phyloP scores from a whole-genome alignment of 2,329 filamentous ascomycete genomes.

The Alternaria dauci region DNA sequence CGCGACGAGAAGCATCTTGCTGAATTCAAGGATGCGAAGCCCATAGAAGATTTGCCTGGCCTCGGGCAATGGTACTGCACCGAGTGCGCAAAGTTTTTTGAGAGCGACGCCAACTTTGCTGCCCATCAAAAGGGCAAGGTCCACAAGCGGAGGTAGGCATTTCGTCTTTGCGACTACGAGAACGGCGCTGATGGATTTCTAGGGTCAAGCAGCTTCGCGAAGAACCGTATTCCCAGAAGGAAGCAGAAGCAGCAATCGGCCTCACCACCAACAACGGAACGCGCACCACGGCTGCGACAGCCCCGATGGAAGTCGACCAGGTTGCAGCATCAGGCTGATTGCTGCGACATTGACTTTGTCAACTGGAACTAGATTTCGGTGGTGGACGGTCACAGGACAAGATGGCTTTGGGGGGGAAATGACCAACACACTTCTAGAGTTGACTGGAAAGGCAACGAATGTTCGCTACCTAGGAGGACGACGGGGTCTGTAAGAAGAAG shows the following conservation, averaged over 20 bases:
- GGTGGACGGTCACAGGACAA: neutral
- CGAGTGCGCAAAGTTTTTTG: slow-evolving; percentile 97
- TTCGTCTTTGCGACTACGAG: neutral
- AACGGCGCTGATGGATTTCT: slow-evolving; percentile 21
- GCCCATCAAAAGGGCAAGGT: slow-evolving; percentile 86
- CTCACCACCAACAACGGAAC: slow-evolving; percentile 73
- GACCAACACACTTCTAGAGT: neutral
- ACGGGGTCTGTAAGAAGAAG: slow-evolving; percentile 5
- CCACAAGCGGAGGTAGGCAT: slow-evolving; percentile 81
- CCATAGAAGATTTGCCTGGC: slow-evolving; percentile 84
- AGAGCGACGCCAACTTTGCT: slow-evolving; percentile 78
- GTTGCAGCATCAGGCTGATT: slow-evolving; percentile 24
- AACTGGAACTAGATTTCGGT: neutral
- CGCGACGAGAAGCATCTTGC: slow-evolving; percentile 79
- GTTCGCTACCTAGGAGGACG: neutral
- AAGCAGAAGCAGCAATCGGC: slow-evolving; percentile 82
- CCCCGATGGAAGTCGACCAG: slow-evolving; percentile 48
- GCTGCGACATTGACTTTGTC: neutral
- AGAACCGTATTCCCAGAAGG: slow-evolving; percentile 84
- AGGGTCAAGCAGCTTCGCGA: slow-evolving; percentile 85
- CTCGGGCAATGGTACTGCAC: slow-evolving; percentile 87
- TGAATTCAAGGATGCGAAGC: slow-evolving; percentile 80
- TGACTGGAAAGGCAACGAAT: neutral
- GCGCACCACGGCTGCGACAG: slow-evolving; percentile 38
- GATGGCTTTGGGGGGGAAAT: neutral